phyloP scores from a whole-genome alignment of 2,329 filamentous ascomycete genomes.

The Pseudogymnoascus sp. region DNA sequence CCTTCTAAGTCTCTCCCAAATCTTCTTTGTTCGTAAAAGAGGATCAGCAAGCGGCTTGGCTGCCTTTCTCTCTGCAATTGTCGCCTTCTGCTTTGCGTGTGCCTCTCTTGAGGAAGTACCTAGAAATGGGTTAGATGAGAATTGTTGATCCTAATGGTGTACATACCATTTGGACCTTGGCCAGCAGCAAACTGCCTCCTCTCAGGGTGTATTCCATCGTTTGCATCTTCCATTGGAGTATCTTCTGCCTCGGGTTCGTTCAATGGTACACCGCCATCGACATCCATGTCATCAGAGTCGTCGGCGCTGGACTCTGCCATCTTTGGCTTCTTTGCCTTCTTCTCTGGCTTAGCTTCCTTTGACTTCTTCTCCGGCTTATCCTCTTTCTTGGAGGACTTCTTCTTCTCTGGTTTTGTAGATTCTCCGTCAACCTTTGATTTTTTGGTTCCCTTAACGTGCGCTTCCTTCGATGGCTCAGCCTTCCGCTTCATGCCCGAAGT shows the following conservation, averaged over 20 bases:
- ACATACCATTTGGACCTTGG: constrained; percentile 20
- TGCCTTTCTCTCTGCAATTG: constrained; percentile 81
- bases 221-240: constrained; percentile 26
- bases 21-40: constrained; percentile 82
- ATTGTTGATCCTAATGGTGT: constrained; percentile 6
- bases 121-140: constrained; percentile 24
- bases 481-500: constrained; percentile 51
- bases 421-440: constrained; percentile 39
- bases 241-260: constrained; percentile 15
- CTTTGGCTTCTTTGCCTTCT: constrained; percentile 14
- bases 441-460: constrained; percentile 38
- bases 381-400: constrained; percentile 30
- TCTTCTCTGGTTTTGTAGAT: constrained; percentile 29
- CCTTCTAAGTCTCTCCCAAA: constrained; percentile 88
- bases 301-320: constrained; percentile 32
- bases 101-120: constrained; percentile 71
- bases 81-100: constrained; percentile 84
- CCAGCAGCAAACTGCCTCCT: constrained; percentile 25
- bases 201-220: constrained; percentile 30
- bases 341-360: constrained; percentile 8
- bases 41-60: constrained; percentile 89
- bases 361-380: constrained; percentile 27
- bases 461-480: constrained; percentile 39
- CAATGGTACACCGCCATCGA: constrained; percentile 26
- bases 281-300: constrained; percentile 34